Evolutionary conservation across 495 filamentous ascomycete genomes (phyloP).

Genomic region (Aspergillus campestris): DNA sequence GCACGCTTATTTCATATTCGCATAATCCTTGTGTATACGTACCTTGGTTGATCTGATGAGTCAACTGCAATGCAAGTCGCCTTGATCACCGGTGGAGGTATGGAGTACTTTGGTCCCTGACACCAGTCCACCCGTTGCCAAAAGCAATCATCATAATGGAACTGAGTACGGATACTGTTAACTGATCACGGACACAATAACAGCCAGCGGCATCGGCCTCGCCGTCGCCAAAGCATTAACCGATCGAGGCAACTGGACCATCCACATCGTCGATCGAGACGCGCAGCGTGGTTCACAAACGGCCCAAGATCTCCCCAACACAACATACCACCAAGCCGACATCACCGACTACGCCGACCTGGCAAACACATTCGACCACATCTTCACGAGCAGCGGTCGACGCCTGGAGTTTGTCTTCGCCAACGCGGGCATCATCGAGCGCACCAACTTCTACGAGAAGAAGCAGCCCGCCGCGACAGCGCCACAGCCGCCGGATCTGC

Average conservation of each 20-base stretch:
- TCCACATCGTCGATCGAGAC: slow-evolving; percentile 14
- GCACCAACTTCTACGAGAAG: slow-evolving; percentile 1
- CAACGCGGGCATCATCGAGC: slow-evolving; percentile 13
- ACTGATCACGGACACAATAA: neutral
- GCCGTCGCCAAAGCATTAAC: slow-evolving; percentile 11
- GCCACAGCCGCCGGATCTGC: slow-evolving; percentile 42
- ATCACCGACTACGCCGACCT: slow-evolving; percentile 9
- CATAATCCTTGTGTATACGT: too few species aligned
- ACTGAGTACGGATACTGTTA: neutral
- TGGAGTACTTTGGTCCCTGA: too few species aligned
- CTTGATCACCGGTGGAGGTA: slow-evolving; percentile 17
- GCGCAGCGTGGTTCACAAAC: slow-evolving; percentile 7
- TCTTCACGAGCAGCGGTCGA: slow-evolving; percentile 2
- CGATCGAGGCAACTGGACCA: slow-evolving; percentile 7
- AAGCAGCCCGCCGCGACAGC: neutral
- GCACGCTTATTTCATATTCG: too few species aligned
- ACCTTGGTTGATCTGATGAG: too few species aligned
- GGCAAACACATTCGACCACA: slow-evolving; percentile 2
- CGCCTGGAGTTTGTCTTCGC: slow-evolving; percentile 20
- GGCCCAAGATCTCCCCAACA: neutral
- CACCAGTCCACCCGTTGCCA: neutral
- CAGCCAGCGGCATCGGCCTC: slow-evolving; percentile 18
- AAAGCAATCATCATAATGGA: too few species aligned
- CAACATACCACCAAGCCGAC: slow-evolving; percentile 10
- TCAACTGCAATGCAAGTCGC: slow-evolving; percentile 7